Evolutionary conservation across 2,329 filamentous ascomycete species (phyloP), one percentile per base, ranked within the genome.

Genomic region (Volutella citrinella): DNA sequence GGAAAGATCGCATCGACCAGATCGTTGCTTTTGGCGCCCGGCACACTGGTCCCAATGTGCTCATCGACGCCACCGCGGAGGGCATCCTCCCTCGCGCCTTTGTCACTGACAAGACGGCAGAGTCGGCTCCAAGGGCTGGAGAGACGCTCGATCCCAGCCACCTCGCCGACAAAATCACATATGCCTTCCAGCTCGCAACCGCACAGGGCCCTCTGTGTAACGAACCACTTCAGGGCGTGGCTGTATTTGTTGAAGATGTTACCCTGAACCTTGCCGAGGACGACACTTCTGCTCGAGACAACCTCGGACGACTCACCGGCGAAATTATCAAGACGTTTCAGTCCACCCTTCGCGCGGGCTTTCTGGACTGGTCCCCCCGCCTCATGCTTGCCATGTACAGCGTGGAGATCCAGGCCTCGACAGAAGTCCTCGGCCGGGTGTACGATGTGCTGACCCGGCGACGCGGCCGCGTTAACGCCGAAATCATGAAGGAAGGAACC

Each of bases 391-490:
- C 93, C 32, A 97, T 97, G 88, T 98, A 98, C 69, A 88, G 80
- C 35, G 95, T 91, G 60, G 93, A 97, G 60, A 97, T 98, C 54
- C 93, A 97, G 73, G 89, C 91, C 19, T 90, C 87, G 15, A 91
- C 90, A 52, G 93, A 97, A 63, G 93, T 97, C 25, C 80, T 98
- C 6, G 93, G 93, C 15, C 83, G 88, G 19, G 93, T 97, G 20
- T 98, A 98, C 70, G 87, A 87, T 48, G 91, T 97, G n/a, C 81
- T 98, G n/a, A 96, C 91, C 19, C 84, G 91, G 2, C 86, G 93
- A 6, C 83, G 90, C 20, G 93, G 93, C 17, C 84, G 83, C 22
- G 94, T 98, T 33, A 78, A 95, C 15, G 85, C 85, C 9, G 93
- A 98, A 64, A 80, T 82, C 14, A 86, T 98, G 70, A 94, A 95